Evolutionary conservation across 768 basidiomycete species (phyloP), one percentile per base, ranked within the genome.

Genomic region (Suillus variegatus): DNA sequence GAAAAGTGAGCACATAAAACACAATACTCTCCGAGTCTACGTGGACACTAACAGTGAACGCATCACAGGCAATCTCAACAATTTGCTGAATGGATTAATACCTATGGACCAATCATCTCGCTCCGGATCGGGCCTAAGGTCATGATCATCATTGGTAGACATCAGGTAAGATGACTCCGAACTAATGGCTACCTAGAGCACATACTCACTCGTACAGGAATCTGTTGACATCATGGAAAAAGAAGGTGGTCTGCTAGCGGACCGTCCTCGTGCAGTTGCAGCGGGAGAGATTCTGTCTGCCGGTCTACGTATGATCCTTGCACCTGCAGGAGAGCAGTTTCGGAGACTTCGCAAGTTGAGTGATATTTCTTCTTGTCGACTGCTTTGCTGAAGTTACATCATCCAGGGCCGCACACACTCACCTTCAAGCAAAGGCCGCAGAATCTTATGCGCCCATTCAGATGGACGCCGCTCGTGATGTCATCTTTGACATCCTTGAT

Each of bases 171-270:
- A 9, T n/a, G 4, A 51, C 16, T 7, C 46, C 22, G 4, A 40
- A 8, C 6, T 36, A 3, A 20, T 22, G n/a, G 43, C 18, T 16
- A 41, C 6, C 16, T 22, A 32, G 2, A 52, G 14, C 28, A 1
- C 52, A 46, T 55, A 44, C 47, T 12, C n/a, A 28, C 12, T 28
- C 2, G 43, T 7, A 12, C 73, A 88, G 73, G 86, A 86, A 44
- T 87, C 88, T 0, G 80, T 88, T 0, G 87, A 89, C 25, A 84
- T 89, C 64, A 85, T 89, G 86, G 88, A 89, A 70, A 85, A 85
- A 61, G 85, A 88, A 67, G 87, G 88, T n/a, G 82, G 84, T 5
- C 67, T 78, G 5, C 74, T 85, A n/a, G 83, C 82, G 0, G 88
- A 88, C 68, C 77, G 88, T 60, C 88, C 88, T 25, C 73, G 77